phyloP scores from a whole-genome alignment of 768 basidiomycete species.

The Mycena capillaripes region DNA sequence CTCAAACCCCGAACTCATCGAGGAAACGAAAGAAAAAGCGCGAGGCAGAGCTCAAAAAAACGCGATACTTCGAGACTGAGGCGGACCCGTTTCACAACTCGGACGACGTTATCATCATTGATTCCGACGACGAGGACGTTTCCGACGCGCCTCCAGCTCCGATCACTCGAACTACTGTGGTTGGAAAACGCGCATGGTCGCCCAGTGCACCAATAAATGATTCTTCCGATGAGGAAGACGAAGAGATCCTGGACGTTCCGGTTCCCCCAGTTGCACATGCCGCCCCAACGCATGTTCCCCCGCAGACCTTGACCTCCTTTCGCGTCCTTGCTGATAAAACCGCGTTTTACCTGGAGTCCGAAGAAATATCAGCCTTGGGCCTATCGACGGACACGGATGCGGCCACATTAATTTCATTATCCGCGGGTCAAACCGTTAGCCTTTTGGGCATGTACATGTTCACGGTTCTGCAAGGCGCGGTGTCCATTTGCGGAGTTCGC shows the following conservation, averaged over 20 bases:
- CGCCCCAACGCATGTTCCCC: constrained; percentile 29
- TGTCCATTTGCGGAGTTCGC: constrained; percentile 70
- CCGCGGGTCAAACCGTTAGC: constrained; percentile 66
- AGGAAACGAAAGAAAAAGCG: constrained; percentile 46
- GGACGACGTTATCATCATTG: constrained; percentile 55
- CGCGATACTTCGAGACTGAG: constrained; percentile 51
- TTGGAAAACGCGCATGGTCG: constrained; percentile 64
- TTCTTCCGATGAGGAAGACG: constrained; percentile 63
- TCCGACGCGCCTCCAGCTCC: constrained; percentile 39
- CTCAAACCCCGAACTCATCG: constrained; percentile 37
- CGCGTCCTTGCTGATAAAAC: constrained; percentile 60
- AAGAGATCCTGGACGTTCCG: constrained; percentile 36
- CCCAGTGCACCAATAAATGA: constrained; percentile 66
- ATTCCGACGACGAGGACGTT: constrained; percentile 52
- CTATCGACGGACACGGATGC: constrained; percentile 42
- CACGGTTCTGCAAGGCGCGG: constrained; percentile 71
- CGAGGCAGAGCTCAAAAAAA: constrained; percentile 46
- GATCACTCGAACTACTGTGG: constrained; percentile 33
- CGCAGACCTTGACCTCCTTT: constrained; percentile 62
- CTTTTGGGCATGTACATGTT: constrained; percentile 79
- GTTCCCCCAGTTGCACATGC: constrained; percentile 36
- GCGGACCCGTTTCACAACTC: constrained; percentile 50
- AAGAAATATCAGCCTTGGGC: constrained; percentile 52
- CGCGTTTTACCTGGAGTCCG: constrained; percentile 56
- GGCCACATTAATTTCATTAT: constrained; percentile 60